Base-by-base conservation (phyloP, 176 grass and related monocot species). In the Metroxylon sagu region DNA sequence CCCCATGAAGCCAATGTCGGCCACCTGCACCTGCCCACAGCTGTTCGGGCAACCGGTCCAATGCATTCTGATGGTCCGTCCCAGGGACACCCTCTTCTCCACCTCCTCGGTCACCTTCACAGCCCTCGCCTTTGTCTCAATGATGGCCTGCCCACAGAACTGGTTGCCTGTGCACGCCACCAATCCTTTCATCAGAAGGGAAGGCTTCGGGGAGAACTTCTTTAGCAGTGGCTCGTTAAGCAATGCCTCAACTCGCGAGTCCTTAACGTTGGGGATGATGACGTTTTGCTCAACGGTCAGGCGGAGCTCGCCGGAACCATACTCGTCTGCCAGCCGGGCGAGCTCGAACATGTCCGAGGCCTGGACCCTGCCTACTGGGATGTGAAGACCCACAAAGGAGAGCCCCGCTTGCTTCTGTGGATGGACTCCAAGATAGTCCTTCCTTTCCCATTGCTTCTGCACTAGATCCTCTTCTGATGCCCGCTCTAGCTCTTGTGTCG, bases 71-170 rank as follows among this genome's bases (percentile, higher is more conserved):
- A 96, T 80, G 0, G 86, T 25, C 26, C 57, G 68, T 0, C 71
- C 73, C 39, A 97, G 71, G 8, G 83, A 65, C 54, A 97, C 83
- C 48, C 69, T 64, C 69, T 70, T 77, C 78, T 91, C 80, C 16
- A 91, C 92, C 50, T 97, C 83, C 66, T 68, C 75, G 4, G 92
- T 88, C 48, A 90, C 83, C 72, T 82, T 83, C 69, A 97, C 53
- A 15, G 87, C 92, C 6, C 86, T 69, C 19, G 70, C 75, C 86
- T 97, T 97, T 50, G 83, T 90, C 77, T 91, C 87, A 69, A 97
- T 97, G 64, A 97, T 97, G 26, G 83, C 87, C 78, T 91, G 92
- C 15, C 92, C 92, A 56, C 92, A 97, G 75, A 97, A 97, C 80
- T 97, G 87, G 66, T 78, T 91, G 19, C 87, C 92, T 0, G 83